phyloP scores from a whole-genome alignment of 2,329 filamentous ascomycete genomes.

The Fusarium sambucinum region DNA sequence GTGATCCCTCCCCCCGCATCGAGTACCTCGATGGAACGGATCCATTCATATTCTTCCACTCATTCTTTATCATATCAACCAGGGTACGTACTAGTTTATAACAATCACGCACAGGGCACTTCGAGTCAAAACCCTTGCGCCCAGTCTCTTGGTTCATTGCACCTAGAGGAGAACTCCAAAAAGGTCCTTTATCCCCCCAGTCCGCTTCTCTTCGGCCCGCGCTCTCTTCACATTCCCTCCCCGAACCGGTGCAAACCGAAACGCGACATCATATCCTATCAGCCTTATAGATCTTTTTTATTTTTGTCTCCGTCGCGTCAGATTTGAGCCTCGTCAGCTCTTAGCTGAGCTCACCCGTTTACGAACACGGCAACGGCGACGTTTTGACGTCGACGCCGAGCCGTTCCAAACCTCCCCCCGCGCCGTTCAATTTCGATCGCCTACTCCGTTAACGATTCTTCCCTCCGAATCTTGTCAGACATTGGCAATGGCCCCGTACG shows the following conservation, averaged over 20 bases:
- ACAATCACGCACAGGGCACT: constrained; percentile 25
- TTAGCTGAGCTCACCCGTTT: constrained; percentile 25
- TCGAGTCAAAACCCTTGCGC: constrained; percentile 32
- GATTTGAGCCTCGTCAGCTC: constrained; percentile 19
- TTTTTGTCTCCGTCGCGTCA: constrained; percentile 2
- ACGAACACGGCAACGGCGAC: constrained; percentile 25
- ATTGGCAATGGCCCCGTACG: constrained; percentile 45
- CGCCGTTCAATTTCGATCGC: constrained; percentile 24
- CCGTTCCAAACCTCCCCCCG: constrained; percentile 12
- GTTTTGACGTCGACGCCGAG: constrained; percentile 21
- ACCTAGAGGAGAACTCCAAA: constrained; percentile 45
- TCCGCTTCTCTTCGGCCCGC: constrained; percentile 47
- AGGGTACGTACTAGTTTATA: constrained; percentile 34
- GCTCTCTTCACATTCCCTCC: constrained; percentile 45
- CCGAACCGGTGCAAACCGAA: constrained; percentile 55
- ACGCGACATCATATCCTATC: constrained; percentile 34
- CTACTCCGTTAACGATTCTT: constrained; percentile 15
- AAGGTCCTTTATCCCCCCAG: constrained; percentile 42
- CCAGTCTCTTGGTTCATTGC: constrained; percentile 3
- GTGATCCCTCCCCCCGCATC: constrained; percentile 20
- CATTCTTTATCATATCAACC: constrained; percentile 4
- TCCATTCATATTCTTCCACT: constrained; percentile 18
- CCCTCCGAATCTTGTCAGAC: constrained; percentile 6
- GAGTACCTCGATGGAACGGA: constrained; percentile 22
- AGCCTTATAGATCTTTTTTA: constrained; percentile 19